Base-by-base conservation (phyloP, 2,329 filamentous ascomycete species). In the Xylariomycetidae sp. region DNA sequence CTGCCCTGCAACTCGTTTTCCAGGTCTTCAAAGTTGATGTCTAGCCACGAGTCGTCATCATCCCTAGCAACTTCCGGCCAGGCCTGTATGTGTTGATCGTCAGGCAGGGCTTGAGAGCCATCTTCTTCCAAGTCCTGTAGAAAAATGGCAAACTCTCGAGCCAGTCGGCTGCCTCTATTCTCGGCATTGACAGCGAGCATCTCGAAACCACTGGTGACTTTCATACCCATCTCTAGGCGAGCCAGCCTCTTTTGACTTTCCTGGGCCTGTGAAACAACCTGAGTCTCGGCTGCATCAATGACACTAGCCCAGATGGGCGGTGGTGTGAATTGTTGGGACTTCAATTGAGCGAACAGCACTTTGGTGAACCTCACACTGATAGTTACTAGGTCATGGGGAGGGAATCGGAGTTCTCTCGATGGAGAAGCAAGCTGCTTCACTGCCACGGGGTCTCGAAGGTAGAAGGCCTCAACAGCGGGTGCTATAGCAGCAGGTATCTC, bases 11-110 rank as follows among this genome's bases (percentile, higher is more conserved):
- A 64, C 55, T 96, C 88, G 17, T 74, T 71, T 50, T 96, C 89
- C 36, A 98, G 88, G 42, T 96, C 88, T 13, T 83, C 74, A 46
- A 88, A 96, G 53, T 89, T 81, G 37, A 98, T 94, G 48, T 97
- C 82, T 44, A 98, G 69, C 92, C 92, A 98, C 15, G 76, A 72
- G 49, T 97, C 92, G 48, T 88, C 79, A 40, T 97, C 90, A 31
- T 90, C 77, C n/a, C 66, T 70, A 18, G 67, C 61, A 3, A 54
- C 53, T 18, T 70, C 60, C 22, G 72, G 67, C 90, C 92, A 97
- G 2, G 56, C 49, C 16, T 61, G 58, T 8, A 97, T 87, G n/a
- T 90, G 85, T 1, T 68, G 60, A 46, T 94, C 74, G 0, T 70
- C 77, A 0, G 92, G 90, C 1, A 97, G 65, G 16, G 48, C 48